Percentiles rank a stretch among this genome's conserved stretches.
Conservation (phyloP, 805 yeast species). For the Tetrapisispora nanseiensis region DNA sequence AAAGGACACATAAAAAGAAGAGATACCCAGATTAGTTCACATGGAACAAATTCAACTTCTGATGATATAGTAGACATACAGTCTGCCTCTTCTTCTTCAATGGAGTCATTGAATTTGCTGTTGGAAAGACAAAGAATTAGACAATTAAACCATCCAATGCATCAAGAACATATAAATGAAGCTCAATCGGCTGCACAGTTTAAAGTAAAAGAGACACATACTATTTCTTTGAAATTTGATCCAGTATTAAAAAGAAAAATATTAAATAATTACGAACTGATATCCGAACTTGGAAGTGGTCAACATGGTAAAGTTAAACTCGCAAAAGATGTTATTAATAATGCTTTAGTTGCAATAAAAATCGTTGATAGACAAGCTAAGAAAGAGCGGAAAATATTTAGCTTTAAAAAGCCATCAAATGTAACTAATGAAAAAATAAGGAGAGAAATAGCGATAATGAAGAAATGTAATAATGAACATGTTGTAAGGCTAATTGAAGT, state of each 20-base stretch:
- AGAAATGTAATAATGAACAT: constrained; percentile 83
- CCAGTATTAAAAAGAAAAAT: constrained; percentile 75
- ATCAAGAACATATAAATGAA: constrained; percentile 28
- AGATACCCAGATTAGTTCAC: not conserved
- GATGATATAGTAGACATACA: constrained; percentile 24
- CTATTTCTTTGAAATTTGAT: constrained; percentile 76
- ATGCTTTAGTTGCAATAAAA: constrained; percentile 80
- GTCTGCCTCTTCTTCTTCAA: constrained; percentile 20
- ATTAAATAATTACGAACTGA: constrained; percentile 81
- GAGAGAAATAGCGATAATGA: constrained; percentile 87
- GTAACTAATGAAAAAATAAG: constrained; percentile 55
- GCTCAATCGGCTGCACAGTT: constrained; percentile 5
- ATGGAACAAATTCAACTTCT: not conserved
- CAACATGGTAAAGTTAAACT: constrained; percentile 97
- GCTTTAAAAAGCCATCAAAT: constrained; percentile 25
- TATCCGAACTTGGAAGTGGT: constrained; percentile 85
- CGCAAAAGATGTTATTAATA: constrained; percentile 59
- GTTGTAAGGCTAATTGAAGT: constrained; percentile 84
- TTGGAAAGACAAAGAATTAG: constrained; percentile 33
- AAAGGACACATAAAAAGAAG: not conserved
- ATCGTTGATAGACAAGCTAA: constrained; percentile 66
- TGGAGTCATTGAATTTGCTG: constrained; percentile 28
- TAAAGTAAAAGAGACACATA: constrained; percentile 72
- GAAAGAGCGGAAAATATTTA: constrained; percentile 33
- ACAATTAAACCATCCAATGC: constrained; percentile 35